Conservation (phyloP, 2,329 filamentous ascomycete species). For the Sporothrix dimorphospora region DNA sequence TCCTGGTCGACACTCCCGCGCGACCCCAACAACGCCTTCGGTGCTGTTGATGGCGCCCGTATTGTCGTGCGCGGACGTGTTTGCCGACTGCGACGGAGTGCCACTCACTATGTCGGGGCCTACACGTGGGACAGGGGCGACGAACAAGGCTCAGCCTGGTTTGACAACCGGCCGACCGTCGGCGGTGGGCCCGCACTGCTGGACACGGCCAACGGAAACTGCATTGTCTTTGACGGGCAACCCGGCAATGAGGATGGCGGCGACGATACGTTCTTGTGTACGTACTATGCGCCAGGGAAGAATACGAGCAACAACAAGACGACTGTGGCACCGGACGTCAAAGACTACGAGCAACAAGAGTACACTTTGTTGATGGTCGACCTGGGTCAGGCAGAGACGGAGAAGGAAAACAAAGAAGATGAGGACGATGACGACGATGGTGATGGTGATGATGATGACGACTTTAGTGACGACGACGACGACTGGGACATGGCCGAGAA, state of each 20-base stretch:
- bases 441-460: background rate
- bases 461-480: background rate
- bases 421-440: background rate
- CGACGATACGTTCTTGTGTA: background rate
- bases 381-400: background rate
- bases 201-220: constrained; percentile 1
- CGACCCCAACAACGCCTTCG: constrained; percentile 23
- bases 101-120: background rate
- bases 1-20: background rate
- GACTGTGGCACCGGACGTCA: background rate
- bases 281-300: constrained; percentile 4
- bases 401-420: background rate
- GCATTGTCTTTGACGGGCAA: background rate
- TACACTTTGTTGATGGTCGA: constrained; percentile 6
- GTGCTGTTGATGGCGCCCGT: background rate
- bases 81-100: background rate
- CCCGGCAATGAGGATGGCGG: background rate
- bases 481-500: constrained; percentile 5
- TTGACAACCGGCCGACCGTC: constrained; percentile 2
- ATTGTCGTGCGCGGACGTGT: constrained; percentile 9
- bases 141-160: constrained; percentile 3
- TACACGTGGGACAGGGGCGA: constrained; percentile 15
- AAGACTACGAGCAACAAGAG: background rate
- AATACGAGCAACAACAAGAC: background rate
- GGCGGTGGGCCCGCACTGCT: background rate